A percentile compares a stretch with the other conserved stretches of the same genome.
Evolutionary conservation across 2,329 filamentous ascomycete species (phyloP).

Genomic region (Exophiala dermatitidis): DNA sequence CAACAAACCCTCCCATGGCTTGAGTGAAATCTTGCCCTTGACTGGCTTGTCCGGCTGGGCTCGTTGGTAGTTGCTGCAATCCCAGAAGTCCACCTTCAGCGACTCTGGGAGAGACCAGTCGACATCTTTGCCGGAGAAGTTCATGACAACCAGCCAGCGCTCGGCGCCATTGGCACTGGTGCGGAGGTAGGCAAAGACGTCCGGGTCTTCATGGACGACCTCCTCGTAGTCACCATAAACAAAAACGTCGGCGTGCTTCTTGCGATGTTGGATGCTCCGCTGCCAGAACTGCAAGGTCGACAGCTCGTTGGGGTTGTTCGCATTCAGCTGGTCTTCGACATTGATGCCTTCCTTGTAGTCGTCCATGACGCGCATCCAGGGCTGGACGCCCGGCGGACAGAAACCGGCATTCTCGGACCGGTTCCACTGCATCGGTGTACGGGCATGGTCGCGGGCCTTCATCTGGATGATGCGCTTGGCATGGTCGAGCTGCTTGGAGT

Average conservation of each 20-base stretch:
- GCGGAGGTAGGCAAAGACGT: slow-evolving; percentile 22
- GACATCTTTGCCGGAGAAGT: slow-evolving; percentile 26
- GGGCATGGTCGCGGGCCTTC: slow-evolving; percentile 30
- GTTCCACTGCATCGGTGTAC: slow-evolving; percentile 29
- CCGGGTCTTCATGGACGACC: slow-evolving; percentile 16
- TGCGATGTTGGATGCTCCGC: slow-evolving; percentile 21
- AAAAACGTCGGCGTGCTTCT: slow-evolving; percentile 25
- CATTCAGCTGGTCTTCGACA: slow-evolving; percentile 47
- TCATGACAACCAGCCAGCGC: slow-evolving; percentile 25
- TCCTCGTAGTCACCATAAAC: slow-evolving; percentile 27
- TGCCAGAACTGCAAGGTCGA: slow-evolving; percentile 28
- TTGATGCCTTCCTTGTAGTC: slow-evolving; percentile 49
- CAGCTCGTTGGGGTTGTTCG: slow-evolving; percentile 23
- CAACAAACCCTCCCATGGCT: slow-evolving; percentile 26
- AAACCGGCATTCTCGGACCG: slow-evolving; percentile 24
- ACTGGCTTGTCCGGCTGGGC: slow-evolving; percentile 18
- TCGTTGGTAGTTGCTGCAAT: slow-evolving; percentile 22
- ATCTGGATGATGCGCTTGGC: slow-evolving; percentile 29
- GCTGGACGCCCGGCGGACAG: slow-evolving; percentile 28
- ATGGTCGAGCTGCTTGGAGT: slow-evolving; percentile 26
- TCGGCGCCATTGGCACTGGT: slow-evolving; percentile 13
- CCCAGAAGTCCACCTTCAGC: slow-evolving; percentile 22
- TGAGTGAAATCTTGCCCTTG: slow-evolving; percentile 16
- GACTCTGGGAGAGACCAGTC: slow-evolving; percentile 22
- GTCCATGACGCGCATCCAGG: slow-evolving; percentile 57